A percentile compares a stretch with the other conserved stretches of the same genome.
phyloP scores from a whole-genome alignment of 495 filamentous ascomycete genomes.

The Talaromyces stipitatus region DNA sequence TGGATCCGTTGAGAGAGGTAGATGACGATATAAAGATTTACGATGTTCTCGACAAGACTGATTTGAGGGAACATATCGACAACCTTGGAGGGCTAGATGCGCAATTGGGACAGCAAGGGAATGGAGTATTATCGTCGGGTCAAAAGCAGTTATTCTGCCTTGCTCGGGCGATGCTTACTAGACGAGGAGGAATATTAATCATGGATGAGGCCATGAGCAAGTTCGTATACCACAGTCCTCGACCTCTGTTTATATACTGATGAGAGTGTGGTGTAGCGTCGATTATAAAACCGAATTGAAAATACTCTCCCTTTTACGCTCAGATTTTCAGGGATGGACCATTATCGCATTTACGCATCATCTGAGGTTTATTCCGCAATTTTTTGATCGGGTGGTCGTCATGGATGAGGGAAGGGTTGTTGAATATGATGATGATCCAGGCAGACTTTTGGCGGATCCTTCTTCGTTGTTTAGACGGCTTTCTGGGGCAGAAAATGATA shows the following conservation, averaged over 20 bases:
- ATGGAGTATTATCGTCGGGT: slow-evolving; percentile 37
- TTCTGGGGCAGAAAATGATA: background rate
- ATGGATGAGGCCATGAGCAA: slow-evolving; percentile 38
- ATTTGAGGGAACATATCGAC: slow-evolving; percentile 31
- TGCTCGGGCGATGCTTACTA: slow-evolving; percentile 43
- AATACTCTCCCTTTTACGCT: slow-evolving; percentile 1
- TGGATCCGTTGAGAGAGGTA: slow-evolving; percentile 16
- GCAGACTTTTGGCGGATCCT: background rate
- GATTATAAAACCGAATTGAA: slow-evolving; percentile 5
- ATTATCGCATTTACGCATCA: slow-evolving; percentile 4
- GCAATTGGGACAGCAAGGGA: slow-evolving; percentile 9
- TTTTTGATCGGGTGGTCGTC: slow-evolving; percentile 2
- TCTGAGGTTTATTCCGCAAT: background rate
- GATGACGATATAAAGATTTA: slow-evolving; percentile 13
- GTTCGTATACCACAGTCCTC: slow-evolving; percentile 22
- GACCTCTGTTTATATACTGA: slow-evolving; percentile 9
- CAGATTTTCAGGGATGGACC: slow-evolving; percentile 5
- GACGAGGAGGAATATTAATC: slow-evolving; percentile 25
- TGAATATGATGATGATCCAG: background rate
- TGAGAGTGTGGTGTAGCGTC: slow-evolving; percentile 12
- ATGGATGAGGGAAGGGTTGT: slow-evolving; percentile 2
- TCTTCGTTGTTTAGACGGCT: background rate
- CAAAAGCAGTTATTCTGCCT: slow-evolving; percentile 54
- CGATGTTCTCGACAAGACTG: slow-evolving; percentile 17
- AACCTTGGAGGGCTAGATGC: slow-evolving; percentile 17